A percentile compares a stretch with the other conserved stretches of the same genome.
phyloP scores from a whole-genome alignment of 345 rosid species.

The Moricandia moricandioides region DNA sequence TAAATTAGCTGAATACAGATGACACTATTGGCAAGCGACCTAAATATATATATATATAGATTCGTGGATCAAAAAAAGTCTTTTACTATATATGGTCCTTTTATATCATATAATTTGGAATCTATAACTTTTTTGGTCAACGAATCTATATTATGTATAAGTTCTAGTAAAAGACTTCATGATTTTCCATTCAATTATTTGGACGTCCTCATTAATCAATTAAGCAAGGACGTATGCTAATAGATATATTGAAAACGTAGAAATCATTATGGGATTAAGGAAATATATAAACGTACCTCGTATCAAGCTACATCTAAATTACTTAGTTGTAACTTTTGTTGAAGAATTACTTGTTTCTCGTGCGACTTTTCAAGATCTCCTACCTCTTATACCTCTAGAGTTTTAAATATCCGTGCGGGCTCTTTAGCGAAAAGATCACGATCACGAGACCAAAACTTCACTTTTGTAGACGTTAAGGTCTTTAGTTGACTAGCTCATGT shows the following conservation, averaged over 20 bases:
- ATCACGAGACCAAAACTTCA: no score
- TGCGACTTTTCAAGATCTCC: no score
- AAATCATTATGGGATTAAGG: neutral
- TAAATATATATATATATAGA: no score
- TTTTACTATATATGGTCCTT: neutral
- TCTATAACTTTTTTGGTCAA: no score
- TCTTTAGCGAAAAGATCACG: no score
- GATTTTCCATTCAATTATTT: neutral
- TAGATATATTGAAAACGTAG: neutral
- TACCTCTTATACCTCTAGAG: no score
- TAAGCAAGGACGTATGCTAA: neutral
- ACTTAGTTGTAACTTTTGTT: neutral
- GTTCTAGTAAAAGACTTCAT: neutral
- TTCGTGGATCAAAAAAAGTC: no score
- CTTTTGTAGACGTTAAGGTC: no score
- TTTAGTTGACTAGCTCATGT: no score
- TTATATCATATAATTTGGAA: neutral
- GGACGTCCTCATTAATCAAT: neutral
- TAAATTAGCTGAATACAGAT: no score
- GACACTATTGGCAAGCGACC: no score
- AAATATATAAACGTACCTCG: neutral
- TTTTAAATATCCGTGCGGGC: no score
- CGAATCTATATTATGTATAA: neutral
- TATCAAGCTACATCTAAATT: neutral
- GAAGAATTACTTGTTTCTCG: neutral